Percentiles rank a stretch among this genome's conserved stretches.
These are phyloP conservation scores for Cryptosporidium sp. DNA, from an alignment of 169 alveolate genomes.

Conservation along the genomic window DNA sequence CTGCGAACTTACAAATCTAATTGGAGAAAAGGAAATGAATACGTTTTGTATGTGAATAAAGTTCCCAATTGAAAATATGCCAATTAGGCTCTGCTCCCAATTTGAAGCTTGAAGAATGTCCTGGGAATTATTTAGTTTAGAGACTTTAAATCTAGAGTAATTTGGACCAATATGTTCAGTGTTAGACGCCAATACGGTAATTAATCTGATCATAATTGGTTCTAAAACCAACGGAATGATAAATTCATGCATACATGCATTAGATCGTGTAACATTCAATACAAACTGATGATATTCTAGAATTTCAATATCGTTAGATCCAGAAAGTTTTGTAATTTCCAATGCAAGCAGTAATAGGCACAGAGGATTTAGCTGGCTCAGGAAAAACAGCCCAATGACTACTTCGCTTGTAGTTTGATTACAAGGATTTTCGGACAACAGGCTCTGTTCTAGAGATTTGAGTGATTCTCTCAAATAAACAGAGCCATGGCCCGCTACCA, in stretches of 20 bases:
- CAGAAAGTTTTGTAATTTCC: slow-evolving; percentile 19
- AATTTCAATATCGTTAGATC: not conserved
- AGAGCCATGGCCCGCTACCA: not conserved
- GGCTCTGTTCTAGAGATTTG: not conserved
- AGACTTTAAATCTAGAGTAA: slow-evolving; percentile 19
- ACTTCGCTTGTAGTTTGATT: slow-evolving; percentile 34
- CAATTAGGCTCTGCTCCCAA: slow-evolving; percentile 39
- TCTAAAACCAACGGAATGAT: slow-evolving; percentile 52
- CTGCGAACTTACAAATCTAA: slow-evolving; percentile 25
- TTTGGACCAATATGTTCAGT: slow-evolving; percentile 22
- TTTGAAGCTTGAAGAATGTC: not conserved
- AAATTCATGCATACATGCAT: slow-evolving; percentile 55
- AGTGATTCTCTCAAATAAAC: not conserved
- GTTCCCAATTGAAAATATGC: slow-evolving; percentile 9
- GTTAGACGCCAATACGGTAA: slow-evolving; percentile 39
- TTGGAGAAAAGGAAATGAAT: slow-evolving; percentile 26
- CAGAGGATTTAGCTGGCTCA: slow-evolving; percentile 19
- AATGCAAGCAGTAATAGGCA: slow-evolving; percentile 17
- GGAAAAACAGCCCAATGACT: slow-evolving; percentile 31
- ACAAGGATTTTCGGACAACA: slow-evolving; percentile 32
- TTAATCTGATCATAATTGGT: slow-evolving; percentile 45
- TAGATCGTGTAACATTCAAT: slow-evolving; percentile 18
- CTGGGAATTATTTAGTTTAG: not conserved
- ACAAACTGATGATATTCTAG: slow-evolving; percentile 1
- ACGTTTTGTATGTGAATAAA: slow-evolving; percentile 17